Base-by-base conservation (phyloP, 2,329 filamentous ascomycete species). In the Cryphonectria carpinicola region DNA sequence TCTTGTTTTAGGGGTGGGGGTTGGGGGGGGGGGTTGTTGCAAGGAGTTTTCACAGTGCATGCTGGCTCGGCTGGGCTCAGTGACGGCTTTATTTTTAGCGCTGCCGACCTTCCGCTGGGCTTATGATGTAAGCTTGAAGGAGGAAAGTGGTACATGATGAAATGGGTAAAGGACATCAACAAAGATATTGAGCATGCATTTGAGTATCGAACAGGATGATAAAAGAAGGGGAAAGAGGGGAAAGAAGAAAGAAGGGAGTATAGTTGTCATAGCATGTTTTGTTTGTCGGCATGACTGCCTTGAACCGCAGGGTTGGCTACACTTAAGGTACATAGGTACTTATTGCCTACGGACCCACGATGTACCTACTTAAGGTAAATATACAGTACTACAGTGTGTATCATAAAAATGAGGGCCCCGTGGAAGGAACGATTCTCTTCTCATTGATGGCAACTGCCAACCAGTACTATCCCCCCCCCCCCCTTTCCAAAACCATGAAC, bases 31-130 rank as follows among this genome's bases (percentile, higher is more conserved):
- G 54, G 32, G 25, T 8, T 7, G n/a, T n/a, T 37, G 37, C 37
- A 39, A 11, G 37, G 37, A 39, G 37, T 39, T 13, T 3, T 22
- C 19, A 46, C 25, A 39, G 39, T 10, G 32, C 35, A 43, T 5
- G 19, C 22, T 39, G n/a, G 61, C 35, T 46, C 3, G 19, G 61
- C 13, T 10, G 28, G 14, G 35, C 6, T 22, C 25, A 14, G 5
- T 64, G 32, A n/a, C 4, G n/a, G 35, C n/a, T 8, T 28, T 61
- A 61, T 61, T 66, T 66, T 66, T 66, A 66, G 64, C 64, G 64
- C 32, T 56, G 28, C 64, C 64, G 64, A 35, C 46, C n/a, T 35
- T 35, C 64, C 32, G 64, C 32, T 35, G 6, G n/a, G 28, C 32
- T 11, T 14, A 28, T 37, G 17, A 41, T 14, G 46, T n/a, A 11